Percentiles rank a stretch among this genome's conserved stretches.
Evolutionary conservation across 176 grass and related monocot species (phyloP).

Genomic region (Zea luxurians): DNA sequence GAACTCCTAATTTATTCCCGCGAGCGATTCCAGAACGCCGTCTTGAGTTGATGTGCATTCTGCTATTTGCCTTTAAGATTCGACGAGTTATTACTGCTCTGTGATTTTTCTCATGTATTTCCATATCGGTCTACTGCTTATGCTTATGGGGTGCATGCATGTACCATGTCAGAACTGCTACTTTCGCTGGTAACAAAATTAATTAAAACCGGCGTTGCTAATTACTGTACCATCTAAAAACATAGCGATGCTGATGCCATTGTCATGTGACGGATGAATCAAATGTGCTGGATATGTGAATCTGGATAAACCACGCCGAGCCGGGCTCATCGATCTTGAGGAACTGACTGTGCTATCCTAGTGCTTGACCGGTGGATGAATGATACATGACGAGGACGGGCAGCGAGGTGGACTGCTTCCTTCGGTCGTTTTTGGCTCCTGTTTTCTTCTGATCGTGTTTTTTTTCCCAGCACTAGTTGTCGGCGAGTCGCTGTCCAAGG

Average conservation of each 20-base stretch:
- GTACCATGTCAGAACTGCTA: neutral
- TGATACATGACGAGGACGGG: neutral
- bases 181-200: constrained; percentile 24
- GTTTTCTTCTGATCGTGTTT: no score
- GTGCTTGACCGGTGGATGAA: neutral
- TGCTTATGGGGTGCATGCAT: constrained; percentile 17
- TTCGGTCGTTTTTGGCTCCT: no score
- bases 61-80: neutral
- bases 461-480: neutral
- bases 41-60: constrained; percentile 13
- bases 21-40: constrained; percentile 17
- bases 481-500: neutral
- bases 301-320: no score
- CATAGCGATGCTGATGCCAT: neutral
- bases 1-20: constrained; percentile 36
- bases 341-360: neutral
- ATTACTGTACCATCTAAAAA: neutral
- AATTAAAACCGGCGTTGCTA: neutral
- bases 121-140: neutral
- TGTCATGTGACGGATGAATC: neutral
- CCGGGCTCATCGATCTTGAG: neutral
- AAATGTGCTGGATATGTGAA: no score
- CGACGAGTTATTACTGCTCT: neutral
- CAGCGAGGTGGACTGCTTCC: constrained; percentile 1
- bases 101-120: constrained; percentile 23